Conservation (phyloP, 2,329 filamentous ascomycete species). For the Fusarium neocosmosporiellum region DNA sequence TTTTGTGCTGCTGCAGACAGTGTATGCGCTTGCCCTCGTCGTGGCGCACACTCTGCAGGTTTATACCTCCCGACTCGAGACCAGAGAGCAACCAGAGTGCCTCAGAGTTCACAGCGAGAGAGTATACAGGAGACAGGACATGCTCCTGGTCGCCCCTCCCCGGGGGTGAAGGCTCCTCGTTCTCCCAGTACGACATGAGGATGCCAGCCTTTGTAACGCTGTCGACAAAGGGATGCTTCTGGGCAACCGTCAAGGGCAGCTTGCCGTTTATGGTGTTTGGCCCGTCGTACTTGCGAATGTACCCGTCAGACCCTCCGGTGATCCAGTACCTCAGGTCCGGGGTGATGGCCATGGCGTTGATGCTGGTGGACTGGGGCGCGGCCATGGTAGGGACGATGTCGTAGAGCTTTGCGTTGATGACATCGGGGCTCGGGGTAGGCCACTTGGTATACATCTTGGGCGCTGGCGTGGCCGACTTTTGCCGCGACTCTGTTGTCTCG, state of each 20-base stretch:
- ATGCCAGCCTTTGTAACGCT: constrained; percentile 96
- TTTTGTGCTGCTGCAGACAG: constrained; percentile 84
- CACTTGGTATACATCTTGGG: constrained; percentile 50
- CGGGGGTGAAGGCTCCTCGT: constrained; percentile 76
- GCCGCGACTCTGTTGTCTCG: constrained; percentile 46
- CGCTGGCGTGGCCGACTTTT: constrained; percentile 46
- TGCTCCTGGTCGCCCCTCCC: constrained; percentile 66
- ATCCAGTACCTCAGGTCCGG: constrained; percentile 96
- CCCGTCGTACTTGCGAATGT: constrained; percentile 97
- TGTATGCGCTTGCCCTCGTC: constrained; percentile 93
- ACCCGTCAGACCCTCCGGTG: constrained; percentile 92
- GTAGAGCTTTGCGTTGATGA: constrained; percentile 82
- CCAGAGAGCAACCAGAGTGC: constrained; percentile 93
- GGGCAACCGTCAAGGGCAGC: constrained; percentile 91
- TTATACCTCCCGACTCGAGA: constrained; percentile 90
- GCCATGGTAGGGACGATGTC: constrained; percentile 98
- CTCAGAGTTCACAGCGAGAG: constrained; percentile 88
- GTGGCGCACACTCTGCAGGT: constrained; percentile 91
- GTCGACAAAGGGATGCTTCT: constrained; percentile 96
- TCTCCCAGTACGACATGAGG: constrained; percentile 97
- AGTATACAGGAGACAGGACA: constrained; percentile 90
- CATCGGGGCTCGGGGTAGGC: constrained; percentile 78
- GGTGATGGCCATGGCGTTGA: constrained; percentile 92
- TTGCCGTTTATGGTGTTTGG: constrained; percentile 95
- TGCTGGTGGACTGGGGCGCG: constrained; percentile 92